Base-by-base conservation (phyloP, 1,284 basidiomycete genomes). In the Coniferiporia sulphurascens region DNA sequence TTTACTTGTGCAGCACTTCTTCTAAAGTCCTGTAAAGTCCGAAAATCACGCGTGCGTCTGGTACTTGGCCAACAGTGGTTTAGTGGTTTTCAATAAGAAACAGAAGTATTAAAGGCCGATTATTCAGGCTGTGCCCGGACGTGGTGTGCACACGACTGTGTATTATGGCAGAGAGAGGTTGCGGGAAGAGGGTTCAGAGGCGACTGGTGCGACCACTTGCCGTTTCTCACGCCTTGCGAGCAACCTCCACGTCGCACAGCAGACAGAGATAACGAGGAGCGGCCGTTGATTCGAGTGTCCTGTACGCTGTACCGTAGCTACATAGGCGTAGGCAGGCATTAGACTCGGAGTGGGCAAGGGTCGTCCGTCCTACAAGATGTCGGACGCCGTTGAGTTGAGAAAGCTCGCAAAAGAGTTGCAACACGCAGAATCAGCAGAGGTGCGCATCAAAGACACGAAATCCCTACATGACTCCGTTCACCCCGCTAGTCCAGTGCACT, bases 331-430 rank as follows among this genome's bases (percentile, higher is more conserved):
- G 19, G 34, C 8, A 49, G 34, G 17, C 19, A 56, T 45, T 12
- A 19, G 22, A 22, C 19, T 44, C 27, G 27, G 9, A 38, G 27
- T 15, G 50, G n/a, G 17, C 46, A 41, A 15, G 38, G 27, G 32
- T 44, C 32, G 46, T 22, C 9, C 15, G 32, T 10, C 27, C 4
- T 3, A 15, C 10, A 6, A 15, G 22, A 76, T 76, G 74, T 69
- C 75, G 60, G 67, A 67, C 56, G 73, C 73, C 41, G 74, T 75
- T 70, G 88, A 91, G 74, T 78, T 92, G 74, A 91, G 84, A 79
- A 84, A 83, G 72, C 82, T 89, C 73, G 87, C 88, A 58, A 91
- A 89, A 78, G 80, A 85, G 73, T 77, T 92, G 65, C 86, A 89
- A 74, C 79, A 73, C 68, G 77, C 84, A 63, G 74, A 80, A 62